Evolutionary conservation across 345 rosid species (phyloP).

Genomic region (Leavenworthia alabamica): DNA sequence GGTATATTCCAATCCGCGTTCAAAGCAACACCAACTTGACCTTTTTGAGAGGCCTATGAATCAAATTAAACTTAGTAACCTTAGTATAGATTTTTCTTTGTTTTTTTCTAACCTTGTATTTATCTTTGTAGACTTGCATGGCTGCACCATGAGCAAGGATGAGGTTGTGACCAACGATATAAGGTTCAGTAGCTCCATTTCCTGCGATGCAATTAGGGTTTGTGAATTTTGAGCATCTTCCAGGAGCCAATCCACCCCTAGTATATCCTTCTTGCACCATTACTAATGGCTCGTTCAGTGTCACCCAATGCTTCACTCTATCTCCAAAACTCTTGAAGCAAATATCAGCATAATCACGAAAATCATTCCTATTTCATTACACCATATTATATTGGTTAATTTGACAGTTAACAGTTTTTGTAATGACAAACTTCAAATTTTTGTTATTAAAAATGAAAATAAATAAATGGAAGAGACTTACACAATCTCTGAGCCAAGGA

Average conservation of each 20-base stretch:
- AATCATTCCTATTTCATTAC: too few species aligned
- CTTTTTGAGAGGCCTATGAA: neutral
- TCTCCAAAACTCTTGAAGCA: neutral
- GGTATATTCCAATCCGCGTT: neutral
- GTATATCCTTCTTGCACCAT: neutral
- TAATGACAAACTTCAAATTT: too few species aligned
- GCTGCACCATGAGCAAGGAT: neutral
- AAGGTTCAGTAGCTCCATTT: neutral
- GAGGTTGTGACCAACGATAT: neutral
- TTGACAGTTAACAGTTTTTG: too few species aligned
- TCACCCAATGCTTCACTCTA: neutral
- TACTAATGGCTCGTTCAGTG: neutral
- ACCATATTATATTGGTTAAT: too few species aligned
- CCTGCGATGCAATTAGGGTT: neutral
- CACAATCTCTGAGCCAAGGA: neutral
- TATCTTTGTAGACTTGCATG: neutral
- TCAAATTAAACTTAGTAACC: too few species aligned
- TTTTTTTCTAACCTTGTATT: too few species aligned
- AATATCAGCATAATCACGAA: neutral
- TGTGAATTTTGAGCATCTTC: constrained; percentile 1
- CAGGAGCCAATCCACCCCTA: neutral
- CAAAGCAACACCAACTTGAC: neutral
- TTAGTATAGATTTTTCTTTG: too few species aligned
- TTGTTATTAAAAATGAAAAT: too few species aligned
- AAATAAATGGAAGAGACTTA: too few species aligned